These are phyloP conservation scores for Solanum microdontum DNA, from an alignment of 257 asterid genomes.

Conservation along the genomic window DNA sequence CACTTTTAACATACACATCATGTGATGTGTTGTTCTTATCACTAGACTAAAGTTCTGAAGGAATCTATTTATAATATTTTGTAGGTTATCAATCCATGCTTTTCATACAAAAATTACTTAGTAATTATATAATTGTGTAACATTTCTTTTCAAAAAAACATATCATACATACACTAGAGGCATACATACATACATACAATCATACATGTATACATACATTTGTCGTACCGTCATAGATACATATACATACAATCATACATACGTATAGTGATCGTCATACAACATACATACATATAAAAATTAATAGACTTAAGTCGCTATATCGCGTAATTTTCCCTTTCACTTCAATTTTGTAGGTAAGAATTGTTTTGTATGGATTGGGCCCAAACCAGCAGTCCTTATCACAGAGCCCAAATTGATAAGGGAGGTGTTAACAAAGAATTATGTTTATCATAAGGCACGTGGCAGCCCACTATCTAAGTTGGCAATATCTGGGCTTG, in stretches of 20 bases:
- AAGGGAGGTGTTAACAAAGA: constrained; percentile 37
- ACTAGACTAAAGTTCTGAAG: neutral
- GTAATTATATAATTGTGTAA: neutral
- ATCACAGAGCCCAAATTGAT: constrained; percentile 27
- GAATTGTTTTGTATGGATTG: constrained; percentile 33
- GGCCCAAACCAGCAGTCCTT: constrained; percentile 23
- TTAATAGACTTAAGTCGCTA: neutral
- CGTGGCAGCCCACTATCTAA: constrained; percentile 8
- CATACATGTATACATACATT: no score
- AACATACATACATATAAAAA: neutral
- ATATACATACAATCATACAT: neutral
- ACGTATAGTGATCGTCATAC: neutral
- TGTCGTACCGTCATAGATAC: neutral
- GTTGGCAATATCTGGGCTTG: constrained; percentile 26
- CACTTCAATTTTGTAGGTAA: constrained; percentile 20
- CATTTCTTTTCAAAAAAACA: neutral
- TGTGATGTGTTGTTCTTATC: neutral
- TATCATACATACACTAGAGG: neutral
- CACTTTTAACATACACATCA: neutral
- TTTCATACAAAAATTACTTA: neutral
- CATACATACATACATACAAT: neutral
- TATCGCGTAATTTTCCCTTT: neutral
- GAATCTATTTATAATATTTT: neutral
- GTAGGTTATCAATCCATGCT: neutral
- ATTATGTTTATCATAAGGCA: constrained; percentile 26